A percentile compares a stretch with the other conserved stretches of the same genome.
Conservation (phyloP, 345 rosid species). For the Aegle marmelos region DNA sequence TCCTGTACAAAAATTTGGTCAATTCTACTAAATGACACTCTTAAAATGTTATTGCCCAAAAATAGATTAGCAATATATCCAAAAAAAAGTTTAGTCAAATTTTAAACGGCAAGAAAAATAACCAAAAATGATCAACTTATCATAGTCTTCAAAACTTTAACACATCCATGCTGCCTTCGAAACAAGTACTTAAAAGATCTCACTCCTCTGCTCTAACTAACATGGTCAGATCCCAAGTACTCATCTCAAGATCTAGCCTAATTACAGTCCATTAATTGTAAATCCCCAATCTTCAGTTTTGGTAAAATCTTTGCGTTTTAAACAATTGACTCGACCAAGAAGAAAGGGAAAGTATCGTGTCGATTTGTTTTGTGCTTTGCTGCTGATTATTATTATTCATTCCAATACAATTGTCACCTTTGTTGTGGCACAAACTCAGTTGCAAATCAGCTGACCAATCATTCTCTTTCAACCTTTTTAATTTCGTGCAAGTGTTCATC, state of each 20-base stretch:
- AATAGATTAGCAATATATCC: too few species aligned
- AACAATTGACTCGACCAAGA: slow-evolving; percentile 12
- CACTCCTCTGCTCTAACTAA: slow-evolving; percentile 26
- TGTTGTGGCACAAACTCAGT: slow-evolving; percentile 15
- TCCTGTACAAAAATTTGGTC: too few species aligned
- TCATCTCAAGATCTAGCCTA: slow-evolving; percentile 21
- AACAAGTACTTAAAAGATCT: slow-evolving; percentile 34
- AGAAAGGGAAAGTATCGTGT: slow-evolving; percentile 32
- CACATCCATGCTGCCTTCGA: not conserved
- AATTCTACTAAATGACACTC: too few species aligned
- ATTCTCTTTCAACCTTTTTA: not conserved
- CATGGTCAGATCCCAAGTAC: slow-evolving; percentile 40
- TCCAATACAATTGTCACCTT: not conserved
- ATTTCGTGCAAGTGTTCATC: not conserved
- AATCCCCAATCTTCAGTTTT: slow-evolving; percentile 1
- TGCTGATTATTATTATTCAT: not conserved
- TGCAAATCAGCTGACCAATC: slow-evolving; percentile 24
- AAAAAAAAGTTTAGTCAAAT: too few species aligned
- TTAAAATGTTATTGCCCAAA: too few species aligned
- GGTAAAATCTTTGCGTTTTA: not conserved
- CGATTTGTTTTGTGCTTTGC: slow-evolving; percentile 9
- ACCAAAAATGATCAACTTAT: too few species aligned
- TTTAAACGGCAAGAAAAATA: too few species aligned
- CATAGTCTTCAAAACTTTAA: too few species aligned
- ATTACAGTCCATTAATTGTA: not conserved